These are phyloP conservation scores for Monascus purpureus DNA, from an alignment of 495 filamentous ascomycete genomes.

Conservation along the genomic window DNA sequence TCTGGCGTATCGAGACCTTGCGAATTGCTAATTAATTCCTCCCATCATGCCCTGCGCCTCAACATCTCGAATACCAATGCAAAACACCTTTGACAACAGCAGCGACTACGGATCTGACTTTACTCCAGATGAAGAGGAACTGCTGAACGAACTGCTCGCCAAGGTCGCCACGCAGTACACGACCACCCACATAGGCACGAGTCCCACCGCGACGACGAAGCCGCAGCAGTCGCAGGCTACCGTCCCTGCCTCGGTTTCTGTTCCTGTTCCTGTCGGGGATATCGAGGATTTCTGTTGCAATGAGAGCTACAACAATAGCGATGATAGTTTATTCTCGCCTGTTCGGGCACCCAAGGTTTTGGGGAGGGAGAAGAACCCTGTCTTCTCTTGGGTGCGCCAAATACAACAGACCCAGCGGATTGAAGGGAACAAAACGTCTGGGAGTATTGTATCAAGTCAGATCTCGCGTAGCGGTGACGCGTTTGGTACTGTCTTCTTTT, in stretches of 20 bases:
- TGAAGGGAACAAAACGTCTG: neutral
- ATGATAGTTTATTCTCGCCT: neutral
- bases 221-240: constrained; percentile 2
- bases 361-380: constrained; percentile 21
- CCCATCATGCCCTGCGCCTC: constrained; percentile 28
- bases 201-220: constrained; percentile 2
- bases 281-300: constrained; percentile 18
- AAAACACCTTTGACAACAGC: constrained; percentile 8
- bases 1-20: too few relatives aligned
- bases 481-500: constrained; percentile 18
- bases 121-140: constrained; percentile 43
- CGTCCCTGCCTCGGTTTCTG: constrained; percentile 5
- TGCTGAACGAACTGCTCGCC: constrained; percentile 33
- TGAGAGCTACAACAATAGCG: neutral
- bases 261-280: constrained; percentile 10
- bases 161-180: constrained; percentile 17
- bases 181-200: constrained; percentile 7
- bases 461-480: constrained; percentile 5
- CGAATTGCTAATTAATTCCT: too few relatives aligned
- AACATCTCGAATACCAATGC: constrained; percentile 5
- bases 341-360: constrained; percentile 24
- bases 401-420: constrained; percentile 7
- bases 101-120: constrained; percentile 67
- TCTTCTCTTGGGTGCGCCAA: constrained; percentile 21
- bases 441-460: constrained; percentile 1